Percentiles rank a stretch among this genome's conserved stretches.
Evolutionary conservation across 345 rosid genomes (phyloP).

Genomic region (Pistacia atlantica): DNA sequence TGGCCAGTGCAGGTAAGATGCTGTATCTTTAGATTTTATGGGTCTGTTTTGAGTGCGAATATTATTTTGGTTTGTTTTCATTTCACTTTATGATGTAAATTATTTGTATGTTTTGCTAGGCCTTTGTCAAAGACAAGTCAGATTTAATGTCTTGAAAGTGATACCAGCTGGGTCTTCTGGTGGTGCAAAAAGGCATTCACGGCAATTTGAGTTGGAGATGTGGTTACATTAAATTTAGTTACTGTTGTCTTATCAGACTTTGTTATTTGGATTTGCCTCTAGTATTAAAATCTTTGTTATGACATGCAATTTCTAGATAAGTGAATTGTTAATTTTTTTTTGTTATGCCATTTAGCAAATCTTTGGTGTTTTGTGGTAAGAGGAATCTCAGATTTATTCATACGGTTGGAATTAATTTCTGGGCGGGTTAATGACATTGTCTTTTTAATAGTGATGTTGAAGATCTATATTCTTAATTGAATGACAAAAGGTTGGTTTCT

Average conservation of each 20-base stretch:
- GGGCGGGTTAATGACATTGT: too few species aligned
- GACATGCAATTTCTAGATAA: background rate
- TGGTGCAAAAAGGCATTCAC: constrained; percentile 65
- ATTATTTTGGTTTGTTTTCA: background rate
- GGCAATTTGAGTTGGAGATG: constrained; percentile 35
- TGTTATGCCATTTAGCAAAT: background rate
- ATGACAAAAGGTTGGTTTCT: too few species aligned
- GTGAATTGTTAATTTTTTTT: constrained; percentile 1
- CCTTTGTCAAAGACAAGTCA: constrained; percentile 81
- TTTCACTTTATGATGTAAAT: background rate
- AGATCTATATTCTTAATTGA: too few species aligned
- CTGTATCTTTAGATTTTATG: background rate
- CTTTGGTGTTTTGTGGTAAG: background rate
- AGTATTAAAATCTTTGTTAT: background rate
- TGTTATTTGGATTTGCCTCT: background rate
- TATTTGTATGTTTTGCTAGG: constrained; percentile 31
- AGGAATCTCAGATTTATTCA: too few species aligned
- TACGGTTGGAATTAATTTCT: too few species aligned
- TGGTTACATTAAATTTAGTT: background rate
- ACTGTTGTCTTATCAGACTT: background rate
- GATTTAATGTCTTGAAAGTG: constrained; percentile 85
- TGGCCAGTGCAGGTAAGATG: constrained; percentile 77
- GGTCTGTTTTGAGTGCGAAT: background rate
- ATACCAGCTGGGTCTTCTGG: constrained; percentile 88
- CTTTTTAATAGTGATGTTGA: too few species aligned